Evolutionary conservation across 176 grass and related monocot genomes (phyloP).

Genomic region (Juncus effusus): DNA sequence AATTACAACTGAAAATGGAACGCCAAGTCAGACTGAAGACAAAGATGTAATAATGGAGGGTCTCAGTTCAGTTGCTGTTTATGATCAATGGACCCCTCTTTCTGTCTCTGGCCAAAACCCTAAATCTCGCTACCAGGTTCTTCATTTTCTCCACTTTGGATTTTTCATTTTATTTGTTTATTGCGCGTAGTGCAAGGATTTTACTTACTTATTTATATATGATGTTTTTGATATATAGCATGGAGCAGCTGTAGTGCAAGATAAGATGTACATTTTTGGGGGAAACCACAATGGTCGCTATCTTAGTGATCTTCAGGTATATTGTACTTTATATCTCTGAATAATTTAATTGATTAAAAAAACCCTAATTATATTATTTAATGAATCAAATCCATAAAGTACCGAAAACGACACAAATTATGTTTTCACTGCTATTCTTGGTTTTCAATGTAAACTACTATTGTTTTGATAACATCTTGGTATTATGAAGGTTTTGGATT

Average conservation of each 20-base stretch:
- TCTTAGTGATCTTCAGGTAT: constrained; percentile 97
- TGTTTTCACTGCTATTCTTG: not conserved
- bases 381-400: too few species aligned
- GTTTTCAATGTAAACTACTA: constrained; percentile 2
- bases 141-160: constrained; percentile 2
- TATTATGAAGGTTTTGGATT: constrained; percentile 68
- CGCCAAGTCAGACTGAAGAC: constrained; percentile 61
- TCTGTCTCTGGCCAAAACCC: constrained; percentile 56
- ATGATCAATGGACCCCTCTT: constrained; percentile 77
- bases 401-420: too few species aligned
- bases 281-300: constrained; percentile 98
- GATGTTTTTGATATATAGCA: constrained; percentile 52
- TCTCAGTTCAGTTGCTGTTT: constrained; percentile 59
- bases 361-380: too few species aligned
- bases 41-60: constrained; percentile 93
- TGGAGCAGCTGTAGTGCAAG: constrained; percentile 76
- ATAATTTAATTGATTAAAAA: too few species aligned
- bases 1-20: constrained; percentile 70
- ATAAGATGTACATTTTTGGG: constrained; percentile 96
- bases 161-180: constrained; percentile 13
- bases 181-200: constrained; percentile 8
- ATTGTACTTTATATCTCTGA: not conserved
- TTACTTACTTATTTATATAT: not conserved
- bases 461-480: constrained; percentile 5
- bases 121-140: constrained; percentile 90